Base-by-base conservation (phyloP, 73 alveolate species). In the Paramecium bursaria region DNA sequence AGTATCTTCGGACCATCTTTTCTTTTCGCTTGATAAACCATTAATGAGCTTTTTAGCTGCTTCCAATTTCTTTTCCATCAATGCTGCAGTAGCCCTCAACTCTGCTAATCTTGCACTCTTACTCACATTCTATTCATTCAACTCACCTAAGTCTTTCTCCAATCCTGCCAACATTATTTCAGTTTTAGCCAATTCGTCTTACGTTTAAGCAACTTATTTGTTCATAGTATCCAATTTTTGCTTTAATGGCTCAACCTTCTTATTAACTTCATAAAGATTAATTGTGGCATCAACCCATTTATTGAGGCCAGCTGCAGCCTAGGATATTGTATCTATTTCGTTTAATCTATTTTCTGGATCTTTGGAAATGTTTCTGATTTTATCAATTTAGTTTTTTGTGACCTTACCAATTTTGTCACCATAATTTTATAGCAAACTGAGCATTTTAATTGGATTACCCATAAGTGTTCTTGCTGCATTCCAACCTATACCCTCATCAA, bases 1-100 rank as follows among this genome's bases (percentile, higher is more conserved):
- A 80, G 90, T 87, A 61, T 97, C 99, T 85, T 74, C 88, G 21
- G 98, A 92, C 99, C 99, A 95, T 73, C 99, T 88, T 54, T 85
- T 91, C 80, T 96, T 90, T 75, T 95, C 99, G 14, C 95, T 82
- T 73, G 97, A 93, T 7, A 92, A 74, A 52, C 99, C 99, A 75
- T 94, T 95, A 74, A 97, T 96, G 3, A 97, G 93, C 48, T 97
- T 95, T 46, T 96, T 88, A 7, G 99, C 99, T 14, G 99, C 98
- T 80, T 92, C 90, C 50, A 96, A 87, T 86, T 97, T 95, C 82
- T 96, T 75, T 31, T 88, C 87, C 98, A 96, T 94, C 30, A 60
- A 90, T 29, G 85, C 94, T 33, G 99, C 99, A 82, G 96, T 91
- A 48, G 90, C 96, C 90, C 87, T 92, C 88, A 87, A 90, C 55